Evolutionary conservation across 768 basidiomycete species (phyloP), one percentile per base, ranked within the genome.

Genomic region (Amanita exitialis): DNA sequence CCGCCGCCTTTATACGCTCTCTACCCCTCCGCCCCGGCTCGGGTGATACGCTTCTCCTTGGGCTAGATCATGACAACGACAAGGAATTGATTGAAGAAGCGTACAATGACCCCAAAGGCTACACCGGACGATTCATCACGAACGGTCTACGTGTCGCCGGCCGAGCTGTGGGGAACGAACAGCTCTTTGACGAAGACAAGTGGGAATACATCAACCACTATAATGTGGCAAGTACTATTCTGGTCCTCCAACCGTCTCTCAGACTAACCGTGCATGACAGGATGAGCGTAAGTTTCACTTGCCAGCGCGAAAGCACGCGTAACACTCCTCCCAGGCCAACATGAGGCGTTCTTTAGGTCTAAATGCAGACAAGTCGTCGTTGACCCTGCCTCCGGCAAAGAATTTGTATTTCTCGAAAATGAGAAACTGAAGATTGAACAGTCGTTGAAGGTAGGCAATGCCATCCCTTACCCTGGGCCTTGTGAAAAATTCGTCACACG

Each of bases 391-490:
- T 69, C 65, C 6, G 56, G 72, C 10, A 62, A 71, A 39, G 63
- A 66, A 12, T 62, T 86, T 39, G 56, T 61, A 7, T 86, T 99
- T 59, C 64, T 70, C 6, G 66, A 83, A 52, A 80, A 78, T 53
- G 96, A 99, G 64, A 69, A 84, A 25, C 61, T 99, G 55, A 82
- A 87, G 56, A 80, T 98, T 38, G 96, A 98, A 62, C 76, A 83
- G 56, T 92, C 90, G 36, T 72, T 83, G 64, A 99, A 97, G 79
- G 93, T 90, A 57, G 52, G 10, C 27, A 20, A 5, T 43, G 10
- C 12, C 28, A 3, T 12, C 20, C 30, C 1, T 45, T 27, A 13
- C 28, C 32, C 44, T 23, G 6, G 42, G 6, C 46, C 45, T 10
- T 27, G 48, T 41, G 6, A 51, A 20, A 43, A 25, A 20, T 12